Percentiles rank a stretch among this genome's conserved stretches.
phyloP scores from a whole-genome alignment of 805 yeast genomes.

The Teunomyces pallodes region DNA sequence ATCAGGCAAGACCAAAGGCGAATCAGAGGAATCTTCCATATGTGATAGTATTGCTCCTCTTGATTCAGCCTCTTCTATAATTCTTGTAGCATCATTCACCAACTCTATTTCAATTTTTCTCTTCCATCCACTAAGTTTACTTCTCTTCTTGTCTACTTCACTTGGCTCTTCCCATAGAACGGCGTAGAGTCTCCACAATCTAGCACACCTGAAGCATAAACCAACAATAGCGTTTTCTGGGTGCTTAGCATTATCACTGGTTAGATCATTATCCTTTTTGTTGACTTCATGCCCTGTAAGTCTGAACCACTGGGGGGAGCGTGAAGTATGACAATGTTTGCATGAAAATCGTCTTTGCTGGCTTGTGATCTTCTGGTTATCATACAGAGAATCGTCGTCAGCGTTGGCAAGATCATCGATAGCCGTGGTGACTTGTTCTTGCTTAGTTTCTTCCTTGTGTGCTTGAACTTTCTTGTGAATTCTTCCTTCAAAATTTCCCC shows the following conservation, averaged over 20 bases:
- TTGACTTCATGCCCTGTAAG: constrained; percentile 58
- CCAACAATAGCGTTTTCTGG: constrained; percentile 46
- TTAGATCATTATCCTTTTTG: constrained; percentile 21
- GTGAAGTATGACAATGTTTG: constrained; percentile 63
- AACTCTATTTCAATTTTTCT: constrained; percentile 66
- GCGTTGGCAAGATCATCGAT: constrained; percentile 57
- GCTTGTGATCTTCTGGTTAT: constrained; percentile 46
- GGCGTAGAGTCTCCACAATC: constrained; percentile 88
- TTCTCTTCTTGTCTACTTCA: constrained; percentile 54
- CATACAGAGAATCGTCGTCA: constrained; percentile 72
- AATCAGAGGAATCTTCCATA: constrained; percentile 9
- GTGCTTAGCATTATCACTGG: constrained; percentile 8
- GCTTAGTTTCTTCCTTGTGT: constrained; percentile 14
- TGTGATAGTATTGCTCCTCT: constrained; percentile 18
- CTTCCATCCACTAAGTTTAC: constrained; percentile 52
- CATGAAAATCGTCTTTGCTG: constrained; percentile 52
- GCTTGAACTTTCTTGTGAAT: constrained; percentile 53
- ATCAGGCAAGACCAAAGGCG: background rate
- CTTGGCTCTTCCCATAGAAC: constrained; percentile 80
- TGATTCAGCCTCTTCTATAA: constrained; percentile 48
- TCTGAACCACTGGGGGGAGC: constrained; percentile 64
- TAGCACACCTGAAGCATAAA: constrained; percentile 82
- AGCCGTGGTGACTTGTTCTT: constrained; percentile 8
- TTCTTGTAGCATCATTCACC: constrained; percentile 57
- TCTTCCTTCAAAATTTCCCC: constrained; percentile 82